These are phyloP conservation scores for Fusarium decemcellulare DNA, from an alignment of 2,329 filamentous ascomycete species.

Conservation along the genomic window DNA sequence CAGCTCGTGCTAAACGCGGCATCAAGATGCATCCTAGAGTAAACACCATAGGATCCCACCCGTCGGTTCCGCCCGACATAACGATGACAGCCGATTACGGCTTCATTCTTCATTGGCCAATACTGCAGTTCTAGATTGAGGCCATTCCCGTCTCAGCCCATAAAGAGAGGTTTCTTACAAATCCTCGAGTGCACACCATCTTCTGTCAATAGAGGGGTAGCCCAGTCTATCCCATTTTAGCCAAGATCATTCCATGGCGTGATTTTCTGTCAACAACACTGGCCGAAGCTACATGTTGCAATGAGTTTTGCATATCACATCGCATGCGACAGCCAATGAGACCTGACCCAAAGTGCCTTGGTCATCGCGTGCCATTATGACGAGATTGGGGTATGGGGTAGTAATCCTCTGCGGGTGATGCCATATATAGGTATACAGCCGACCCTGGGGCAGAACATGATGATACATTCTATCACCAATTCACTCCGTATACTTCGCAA, in stretches of 20 bases:
- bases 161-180: conserved; percentile 12
- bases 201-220: neutral
- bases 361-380: conserved; percentile 23
- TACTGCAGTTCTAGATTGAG: conserved; percentile 1
- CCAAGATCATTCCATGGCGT: conserved; percentile 6
- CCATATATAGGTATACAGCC: conserved; percentile 8
- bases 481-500: neutral
- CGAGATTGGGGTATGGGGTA: conserved; percentile 13
- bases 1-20: too few species aligned
- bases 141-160: neutral
- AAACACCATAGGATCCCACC: neutral
- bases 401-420: neutral
- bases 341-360: neutral
- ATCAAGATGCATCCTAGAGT: too few species aligned
- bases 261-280: neutral
- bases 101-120: neutral
- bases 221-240: conserved; percentile 9
- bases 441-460: neutral
- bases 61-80: neutral
- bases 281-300: conserved; percentile 20
- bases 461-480: neutral
- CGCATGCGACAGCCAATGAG: conserved; percentile 1
- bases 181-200: conserved; percentile 20
- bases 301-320: conserved; percentile 30
- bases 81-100: neutral